Conservation (phyloP, 306 rosid genomes). For the Rosa lucieae region DNA sequence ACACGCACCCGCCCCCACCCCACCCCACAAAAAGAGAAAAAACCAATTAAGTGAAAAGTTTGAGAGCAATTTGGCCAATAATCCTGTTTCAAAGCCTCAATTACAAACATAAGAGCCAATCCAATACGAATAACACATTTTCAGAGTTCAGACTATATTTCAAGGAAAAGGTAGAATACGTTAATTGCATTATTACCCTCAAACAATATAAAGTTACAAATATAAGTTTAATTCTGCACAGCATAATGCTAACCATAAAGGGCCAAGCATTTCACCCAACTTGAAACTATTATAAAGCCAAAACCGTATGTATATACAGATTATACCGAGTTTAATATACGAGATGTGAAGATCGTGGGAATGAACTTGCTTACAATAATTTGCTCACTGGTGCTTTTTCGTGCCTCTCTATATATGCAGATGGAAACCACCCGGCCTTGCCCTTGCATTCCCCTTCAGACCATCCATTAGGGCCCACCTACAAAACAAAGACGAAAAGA, state of each 20-base stretch:
- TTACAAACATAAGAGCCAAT: too few relatives aligned
- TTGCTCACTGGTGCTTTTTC: conserved; percentile 55
- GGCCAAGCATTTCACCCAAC: neutral
- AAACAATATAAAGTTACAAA: neutral
- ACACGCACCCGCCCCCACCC: too few relatives aligned
- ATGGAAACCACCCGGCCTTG: conserved; percentile 92
- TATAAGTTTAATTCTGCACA: neutral
- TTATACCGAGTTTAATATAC: neutral
- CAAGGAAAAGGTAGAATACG: neutral
- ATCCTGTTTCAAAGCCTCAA: neutral
- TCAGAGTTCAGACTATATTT: neutral
- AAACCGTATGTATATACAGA: neutral
- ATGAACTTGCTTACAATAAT: conserved; percentile 9
- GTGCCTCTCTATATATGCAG: conserved; percentile 77
- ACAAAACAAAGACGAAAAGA: neutral
- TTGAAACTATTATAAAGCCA: neutral
- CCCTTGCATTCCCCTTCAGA: conserved; percentile 84
- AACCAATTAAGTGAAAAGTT: too few relatives aligned
- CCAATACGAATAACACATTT: neutral
- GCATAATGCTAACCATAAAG: neutral
- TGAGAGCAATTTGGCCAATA: neutral
- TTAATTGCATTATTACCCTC: neutral
- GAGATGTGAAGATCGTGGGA: neutral
- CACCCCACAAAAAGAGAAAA: too few relatives aligned
- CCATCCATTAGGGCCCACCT: conserved; percentile 88